Evolutionary conservation across 2,329 filamentous ascomycete genomes (phyloP), one percentile per base, ranked within the genome.

Genomic region (Celoporthe dispersa): DNA sequence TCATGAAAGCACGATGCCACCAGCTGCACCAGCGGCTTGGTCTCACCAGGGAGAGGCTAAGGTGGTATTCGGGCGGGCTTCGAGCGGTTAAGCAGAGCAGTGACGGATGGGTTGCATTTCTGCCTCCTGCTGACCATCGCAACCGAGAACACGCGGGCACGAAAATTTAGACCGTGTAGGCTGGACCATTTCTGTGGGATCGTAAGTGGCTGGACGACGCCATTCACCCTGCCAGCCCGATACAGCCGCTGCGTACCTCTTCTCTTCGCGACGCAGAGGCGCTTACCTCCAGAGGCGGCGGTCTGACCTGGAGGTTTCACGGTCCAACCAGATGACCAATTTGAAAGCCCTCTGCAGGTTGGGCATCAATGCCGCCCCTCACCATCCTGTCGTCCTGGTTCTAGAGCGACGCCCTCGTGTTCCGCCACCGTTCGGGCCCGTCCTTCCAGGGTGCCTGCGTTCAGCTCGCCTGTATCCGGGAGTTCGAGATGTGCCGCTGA

Each of bases 361-460:
- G 60, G 60, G 60, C 60, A 63, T 48, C 35, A 63, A 63, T 28
- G 25, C 41, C n/a, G 37, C 60, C 39, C n/a, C 60, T 28, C 14
- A 19, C 35, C 12, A 28, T 41, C 11, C 60, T 35, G 37, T 4
- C 12, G 31, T 25, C 7, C 39, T 22, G 12, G 19, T 11, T 63
- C 37, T 33, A 41, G 39, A 64, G 61, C 37, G n/a, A 28, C 44
- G 14, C 25, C 25, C 25, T 12, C 16, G 7, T 33, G 12, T 33
- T 19, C 53, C 31, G 53, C 53, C 53, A 31, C 14, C 28, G 53
- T 57, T 33, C 12, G 14, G 9, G 53, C 53, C 53, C 53, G 7
- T 19, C 28, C 25, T 5, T 31, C 53, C 28, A 55, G 12, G 11
- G 25, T 16, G 28, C 53, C 25, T 57, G 53, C 53, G 5, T 57